Base-by-base conservation (phyloP, 139 green algal species). In the Bryopsis sp. region DNA sequence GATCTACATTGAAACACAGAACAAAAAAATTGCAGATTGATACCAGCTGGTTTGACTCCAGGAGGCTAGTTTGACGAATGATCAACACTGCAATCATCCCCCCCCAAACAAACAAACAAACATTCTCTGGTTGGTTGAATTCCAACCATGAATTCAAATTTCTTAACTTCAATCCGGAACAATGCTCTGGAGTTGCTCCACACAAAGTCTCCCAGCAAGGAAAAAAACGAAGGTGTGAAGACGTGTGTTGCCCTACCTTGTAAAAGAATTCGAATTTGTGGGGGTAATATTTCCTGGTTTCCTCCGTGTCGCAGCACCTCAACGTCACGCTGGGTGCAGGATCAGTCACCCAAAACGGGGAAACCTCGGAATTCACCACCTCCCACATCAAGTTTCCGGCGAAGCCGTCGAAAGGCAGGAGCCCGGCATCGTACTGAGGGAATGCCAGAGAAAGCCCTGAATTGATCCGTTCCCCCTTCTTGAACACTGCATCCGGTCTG, bases 181-280 rank as follows among this genome's bases (percentile, higher is more conserved):
- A n/a, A n/a, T n/a, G n/a, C n/a, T n/a, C n/a, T n/a, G n/a, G n/a
- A n/a, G n/a, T n/a, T n/a, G n/a, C n/a, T n/a, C n/a, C n/a, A n/a
- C n/a, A n/a, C n/a, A n/a, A n/a, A n/a, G n/a, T n/a, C n/a, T n/a
- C n/a, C n/a, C n/a, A n/a, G n/a, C n/a, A n/a, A n/a, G n/a, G n/a
- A n/a, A n/a, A n/a, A n/a, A n/a, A n/a, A n/a, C n/a, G n/a, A n/a
- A n/a, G n/a, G n/a, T n/a, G n/a, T n/a, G n/a, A n/a, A n/a, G n/a
- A n/a, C n/a, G n/a, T n/a, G n/a, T 11, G 43, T 19, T 54, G 15
- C 43, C 43, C 19, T 19, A 54, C 43, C 43, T 67, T 67, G 59
- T 47, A 67, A 26, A 47, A 67, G 7, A 67, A 47, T 46, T 67
- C 59, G 19, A 67, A 67, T 28, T 39, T 39, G 33, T 67, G 59